Evolutionary conservation across 306 rosid genomes (phyloP).

Genomic region (Notholithocarpus densiflorus): DNA sequence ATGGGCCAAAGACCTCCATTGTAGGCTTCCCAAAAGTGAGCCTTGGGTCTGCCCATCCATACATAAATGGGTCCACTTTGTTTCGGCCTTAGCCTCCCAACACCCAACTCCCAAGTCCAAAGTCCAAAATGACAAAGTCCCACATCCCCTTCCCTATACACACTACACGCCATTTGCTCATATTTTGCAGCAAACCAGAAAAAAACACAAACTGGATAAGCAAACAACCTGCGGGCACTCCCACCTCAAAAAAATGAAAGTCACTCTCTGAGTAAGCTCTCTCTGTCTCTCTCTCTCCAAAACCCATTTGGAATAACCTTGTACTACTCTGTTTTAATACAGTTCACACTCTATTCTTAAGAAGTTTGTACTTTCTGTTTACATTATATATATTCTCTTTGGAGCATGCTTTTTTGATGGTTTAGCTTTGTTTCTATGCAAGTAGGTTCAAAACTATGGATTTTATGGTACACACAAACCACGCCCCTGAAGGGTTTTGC

Average conservation of each 20-base stretch:
- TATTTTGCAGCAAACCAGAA: background rate
- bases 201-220: conserved; percentile 26
- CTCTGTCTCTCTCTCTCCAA: background rate
- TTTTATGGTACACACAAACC: conserved; percentile 30
- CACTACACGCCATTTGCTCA: background rate
- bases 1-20: too few species aligned
- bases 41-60: background rate
- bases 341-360: background rate
- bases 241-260: background rate
- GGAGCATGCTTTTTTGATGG: conserved; percentile 13
- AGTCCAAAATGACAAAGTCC: too few species aligned
- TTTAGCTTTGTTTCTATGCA: conserved; percentile 9
- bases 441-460: conserved; percentile 36
- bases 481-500: conserved; percentile 43
- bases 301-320: background rate
- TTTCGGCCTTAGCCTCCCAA: background rate
- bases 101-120: background rate
- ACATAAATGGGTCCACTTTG: background rate
- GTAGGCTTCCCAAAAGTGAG: too few species aligned
- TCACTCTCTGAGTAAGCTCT: conserved; percentile 13
- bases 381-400: background rate
- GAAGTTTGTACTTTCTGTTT: background rate
- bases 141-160: background rate
- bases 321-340: background rate
- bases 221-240: conserved; percentile 21